Percentiles rank a stretch among this genome's conserved stretches.
Conservation (phyloP, 495 filamentous ascomycete species). For the Penicillium daleae region DNA sequence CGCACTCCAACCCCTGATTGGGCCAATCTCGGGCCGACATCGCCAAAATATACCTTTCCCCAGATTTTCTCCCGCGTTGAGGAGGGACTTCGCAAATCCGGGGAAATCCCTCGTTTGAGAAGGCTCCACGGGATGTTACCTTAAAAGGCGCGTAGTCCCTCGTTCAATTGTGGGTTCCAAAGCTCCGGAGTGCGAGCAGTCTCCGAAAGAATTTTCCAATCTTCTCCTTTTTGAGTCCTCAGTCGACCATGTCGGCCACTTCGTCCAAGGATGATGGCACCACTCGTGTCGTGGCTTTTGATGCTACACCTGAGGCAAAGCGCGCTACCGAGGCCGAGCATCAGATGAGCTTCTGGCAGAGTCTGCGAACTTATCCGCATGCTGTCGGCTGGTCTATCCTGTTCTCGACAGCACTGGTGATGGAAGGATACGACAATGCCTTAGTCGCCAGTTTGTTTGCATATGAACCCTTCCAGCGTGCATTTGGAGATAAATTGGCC, state of each 20-base stretch:
- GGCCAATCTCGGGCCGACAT: slow-evolving; percentile 13
- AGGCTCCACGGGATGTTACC: not conserved
- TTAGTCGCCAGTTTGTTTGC: slow-evolving; percentile 37
- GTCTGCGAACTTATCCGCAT: slow-evolving; percentile 34
- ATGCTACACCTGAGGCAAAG: not conserved
- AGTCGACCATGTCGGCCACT: slow-evolving; percentile 1
- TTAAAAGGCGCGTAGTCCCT: not conserved
- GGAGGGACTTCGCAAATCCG: not conserved
- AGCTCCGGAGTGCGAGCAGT: not conserved
- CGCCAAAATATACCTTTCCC: slow-evolving; percentile 2
- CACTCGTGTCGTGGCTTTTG: not conserved
- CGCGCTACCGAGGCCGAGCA: slow-evolving; percentile 6
- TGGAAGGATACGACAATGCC: slow-evolving; percentile 55
- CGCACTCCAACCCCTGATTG: slow-evolving; percentile 1
- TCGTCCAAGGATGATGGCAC: not conserved
- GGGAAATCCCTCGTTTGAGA: not conserved
- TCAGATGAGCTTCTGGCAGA: slow-evolving; percentile 5
- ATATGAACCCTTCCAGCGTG: slow-evolving; percentile 7
- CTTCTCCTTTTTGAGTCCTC: not conserved
- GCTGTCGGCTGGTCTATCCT: slow-evolving; percentile 52
- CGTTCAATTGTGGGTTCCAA: not conserved
- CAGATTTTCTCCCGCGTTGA: not conserved
- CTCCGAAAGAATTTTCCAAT: not conserved
- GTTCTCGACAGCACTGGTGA: slow-evolving; percentile 49
- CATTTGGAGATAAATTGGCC: slow-evolving; percentile 29